Conservation (phyloP, 768 basidiomycete species). For the Russula sp. region DNA sequence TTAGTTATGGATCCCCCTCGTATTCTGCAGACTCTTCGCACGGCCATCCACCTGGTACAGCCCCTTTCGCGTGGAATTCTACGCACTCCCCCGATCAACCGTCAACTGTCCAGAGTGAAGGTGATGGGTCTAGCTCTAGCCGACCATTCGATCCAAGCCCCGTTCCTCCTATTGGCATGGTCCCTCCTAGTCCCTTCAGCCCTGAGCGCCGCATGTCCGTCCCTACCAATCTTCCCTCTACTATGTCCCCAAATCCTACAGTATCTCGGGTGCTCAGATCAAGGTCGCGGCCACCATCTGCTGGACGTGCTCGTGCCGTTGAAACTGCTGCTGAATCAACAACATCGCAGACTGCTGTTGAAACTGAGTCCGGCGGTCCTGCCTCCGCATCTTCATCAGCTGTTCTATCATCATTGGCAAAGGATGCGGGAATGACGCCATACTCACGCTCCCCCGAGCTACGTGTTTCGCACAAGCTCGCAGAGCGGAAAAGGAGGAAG, state of each 20-base stretch:
- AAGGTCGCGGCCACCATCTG: constrained; percentile 34
- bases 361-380: constrained; percentile 20
- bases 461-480: constrained; percentile 92
- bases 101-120: constrained; percentile 29
- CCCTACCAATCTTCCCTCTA: constrained; percentile 39
- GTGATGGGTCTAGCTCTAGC: constrained; percentile 26
- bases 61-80: constrained; percentile 69
- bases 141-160: constrained; percentile 46
- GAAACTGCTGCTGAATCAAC: constrained; percentile 36
- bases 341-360: constrained; percentile 23
- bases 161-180: constrained; percentile 35
- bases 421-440: constrained; percentile 50
- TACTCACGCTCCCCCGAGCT: constrained; percentile 96
- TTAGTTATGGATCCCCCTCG: constrained; percentile 46
- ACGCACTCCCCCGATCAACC: constrained; percentile 36
- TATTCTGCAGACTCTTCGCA: constrained; percentile 61
- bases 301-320: constrained; percentile 34
- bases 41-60: constrained; percentile 54
- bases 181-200: constrained; percentile 52
- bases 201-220: constrained; percentile 75
- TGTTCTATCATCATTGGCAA: constrained; percentile 38
- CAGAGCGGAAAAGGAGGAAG: constrained; percentile 93
- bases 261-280: constrained; percentile 50
- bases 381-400: constrained; percentile 21
- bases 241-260: constrained; percentile 42